Conservation (phyloP, 1,284 basidiomycete species). For the Cystobasidium slooffiae region DNA sequence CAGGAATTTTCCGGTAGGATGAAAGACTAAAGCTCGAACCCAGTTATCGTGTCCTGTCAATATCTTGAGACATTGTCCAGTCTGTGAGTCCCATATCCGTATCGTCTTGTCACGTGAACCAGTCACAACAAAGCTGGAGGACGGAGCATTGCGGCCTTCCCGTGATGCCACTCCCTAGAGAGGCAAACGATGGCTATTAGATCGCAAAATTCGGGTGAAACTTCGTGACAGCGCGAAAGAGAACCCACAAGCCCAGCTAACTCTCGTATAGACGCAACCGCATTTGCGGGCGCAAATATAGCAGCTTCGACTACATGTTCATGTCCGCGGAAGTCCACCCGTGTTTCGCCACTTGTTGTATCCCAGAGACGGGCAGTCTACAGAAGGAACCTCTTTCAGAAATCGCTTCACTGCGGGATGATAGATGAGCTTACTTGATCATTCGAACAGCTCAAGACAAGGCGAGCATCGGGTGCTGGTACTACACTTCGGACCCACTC, state of each 20-base stretch:
- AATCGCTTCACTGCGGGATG: background rate
- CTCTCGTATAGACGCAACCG: constrained; percentile 77
- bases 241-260: constrained; percentile 69
- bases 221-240: background rate
- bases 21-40: constrained; percentile 80
- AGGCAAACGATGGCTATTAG: no score
- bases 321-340: constrained; percentile 81
- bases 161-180: constrained; percentile 41
- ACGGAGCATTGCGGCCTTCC: constrained; percentile 25
- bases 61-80: constrained; percentile 73
- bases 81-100: constrained; percentile 79
- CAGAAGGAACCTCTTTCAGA: background rate
- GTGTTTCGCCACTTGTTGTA: constrained; percentile 72
- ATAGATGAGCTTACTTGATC: constrained; percentile 69
- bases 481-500: constrained; percentile 73
- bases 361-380: constrained; percentile 85
- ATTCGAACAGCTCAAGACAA: constrained; percentile 78
- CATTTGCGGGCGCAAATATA: constrained; percentile 74
- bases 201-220: background rate
- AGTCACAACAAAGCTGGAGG: constrained; percentile 69
- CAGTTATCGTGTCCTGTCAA: constrained; percentile 72
- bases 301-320: constrained; percentile 84
- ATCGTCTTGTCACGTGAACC: constrained; percentile 87
- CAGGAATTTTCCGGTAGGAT: constrained; percentile 81
- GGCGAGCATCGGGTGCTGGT: constrained; percentile 75